Evolutionary conservation across 192 early-diverging fungal genomes (phyloP), one percentile per base, ranked within the genome.

Genomic region (Entomortierella beljakovae): DNA sequence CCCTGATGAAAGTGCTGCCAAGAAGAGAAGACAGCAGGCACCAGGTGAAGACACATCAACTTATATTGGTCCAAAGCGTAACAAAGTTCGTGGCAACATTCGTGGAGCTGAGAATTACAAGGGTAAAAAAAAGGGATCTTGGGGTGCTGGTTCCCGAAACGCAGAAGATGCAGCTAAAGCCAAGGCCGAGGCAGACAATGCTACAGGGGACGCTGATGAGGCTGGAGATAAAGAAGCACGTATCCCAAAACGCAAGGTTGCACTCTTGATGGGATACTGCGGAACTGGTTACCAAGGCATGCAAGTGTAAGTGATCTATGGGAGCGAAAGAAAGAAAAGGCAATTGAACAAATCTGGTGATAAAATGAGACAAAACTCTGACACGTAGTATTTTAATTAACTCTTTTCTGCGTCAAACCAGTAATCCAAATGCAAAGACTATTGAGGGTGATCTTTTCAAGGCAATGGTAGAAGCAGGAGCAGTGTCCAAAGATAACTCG

Each of bases 211-310:
- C 3, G 75, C 46, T 25, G 59, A 38, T 10, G 20, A 54, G 18
- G 62, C 46, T 23, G 70, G 71, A 6, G 80, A 84, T 7, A 83
- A 88, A 64, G 87, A 86, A 50, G 72, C 82, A 16, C 80, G 89
- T 42, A 51, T 80, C 26, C 96, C 97, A 25, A 99, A 99, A 82
- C 86, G 89, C 46, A 93, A 94, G 43, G 92, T 97, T 13, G 97
- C 96, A 0, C 80, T 98, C 11, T 64, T 99, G 56, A 87, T 99
- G 82, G 93, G 95, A 15, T 99, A 93, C 82, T 94, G 94, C 74
- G 98, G 98, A 2, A 94, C 96, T 35, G 97, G 94, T 2, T 99
- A 95, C 88, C 89, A 93, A 64, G 98, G 98, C 22, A 96, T 98
- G 96, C 98, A 99, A 79, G 87, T 96, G 92, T 93, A 87, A 72